phyloP scores from a whole-genome alignment of 306 rosid species.

The Senna tora region DNA sequence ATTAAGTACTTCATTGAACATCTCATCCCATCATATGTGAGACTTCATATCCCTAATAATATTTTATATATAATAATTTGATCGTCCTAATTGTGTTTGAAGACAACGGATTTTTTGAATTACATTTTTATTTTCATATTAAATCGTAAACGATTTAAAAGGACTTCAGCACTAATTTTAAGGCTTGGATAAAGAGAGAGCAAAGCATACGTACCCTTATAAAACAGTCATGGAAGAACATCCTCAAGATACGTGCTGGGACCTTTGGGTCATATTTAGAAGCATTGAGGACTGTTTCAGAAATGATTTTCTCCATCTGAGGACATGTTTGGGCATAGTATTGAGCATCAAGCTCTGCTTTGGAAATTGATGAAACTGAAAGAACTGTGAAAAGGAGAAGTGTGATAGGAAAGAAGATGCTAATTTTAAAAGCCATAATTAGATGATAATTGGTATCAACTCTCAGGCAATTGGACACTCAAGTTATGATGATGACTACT shows the following conservation, averaged over 20 bases:
- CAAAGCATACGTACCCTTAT: slow-evolving; percentile 55
- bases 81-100: too few relatives aligned
- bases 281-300: slow-evolving; percentile 59
- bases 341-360: slow-evolving; percentile 48
- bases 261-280: slow-evolving; percentile 62
- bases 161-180: too few relatives aligned
- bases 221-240: slow-evolving; percentile 87
- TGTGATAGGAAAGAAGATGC: neutral
- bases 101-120: too few relatives aligned
- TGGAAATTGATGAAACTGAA: slow-evolving; percentile 23
- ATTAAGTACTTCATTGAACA: too few relatives aligned
- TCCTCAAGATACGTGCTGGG: slow-evolving; percentile 70
- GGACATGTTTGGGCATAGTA: slow-evolving; percentile 63
- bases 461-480: too few relatives aligned
- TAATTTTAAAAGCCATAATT: slow-evolving; percentile 46
- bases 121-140: too few relatives aligned
- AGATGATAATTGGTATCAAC: too few relatives aligned
- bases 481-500: slow-evolving; percentile 33
- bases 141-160: too few relatives aligned
- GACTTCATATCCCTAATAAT: too few relatives aligned
- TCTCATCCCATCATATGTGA: too few relatives aligned
- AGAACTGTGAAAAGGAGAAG: slow-evolving; percentile 35
- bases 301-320: slow-evolving; percentile 60
- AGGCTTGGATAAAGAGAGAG: neutral
- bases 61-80: too few relatives aligned